Evolutionary conservation across 73 alveolate species (phyloP).

Genomic region (Paramecium octaurelia): DNA sequence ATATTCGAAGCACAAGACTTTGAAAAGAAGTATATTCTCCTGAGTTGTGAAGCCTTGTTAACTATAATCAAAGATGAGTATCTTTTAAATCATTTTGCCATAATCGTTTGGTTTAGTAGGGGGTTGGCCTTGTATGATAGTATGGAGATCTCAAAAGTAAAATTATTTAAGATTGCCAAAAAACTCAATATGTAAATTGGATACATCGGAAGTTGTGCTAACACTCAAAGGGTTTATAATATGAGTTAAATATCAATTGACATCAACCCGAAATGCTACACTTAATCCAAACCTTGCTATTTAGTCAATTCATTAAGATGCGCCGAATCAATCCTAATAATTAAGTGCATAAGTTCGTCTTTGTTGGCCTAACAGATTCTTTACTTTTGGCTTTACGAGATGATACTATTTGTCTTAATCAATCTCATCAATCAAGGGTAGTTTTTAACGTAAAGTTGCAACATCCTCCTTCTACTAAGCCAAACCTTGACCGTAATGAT

Average conservation of each 20-base stretch:
- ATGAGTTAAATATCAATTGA: background rate
- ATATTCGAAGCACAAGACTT: background rate
- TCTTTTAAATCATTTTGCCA: slow-evolving; percentile 28
- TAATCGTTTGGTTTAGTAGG: background rate
- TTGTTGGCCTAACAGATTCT: background rate
- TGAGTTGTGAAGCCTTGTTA: background rate
- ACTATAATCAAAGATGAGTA: background rate
- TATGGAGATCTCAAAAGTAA: background rate
- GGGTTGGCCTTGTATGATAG: background rate
- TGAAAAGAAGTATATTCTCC: background rate
- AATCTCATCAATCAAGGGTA: background rate
- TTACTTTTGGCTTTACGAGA: slow-evolving; percentile 6
- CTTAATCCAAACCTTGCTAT: background rate
- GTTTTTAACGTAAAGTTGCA: background rate
- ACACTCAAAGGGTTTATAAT: slow-evolving; percentile 8
- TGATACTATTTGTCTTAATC: background rate
- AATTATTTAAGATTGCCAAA: background rate
- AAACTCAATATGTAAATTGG: background rate
- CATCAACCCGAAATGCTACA: background rate
- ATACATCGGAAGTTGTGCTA: background rate
- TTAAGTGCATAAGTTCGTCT: background rate
- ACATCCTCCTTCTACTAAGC: background rate
- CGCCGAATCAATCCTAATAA: background rate
- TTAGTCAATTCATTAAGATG: background rate
- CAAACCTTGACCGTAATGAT: background rate